These are phyloP conservation scores for Arabidopsis suecica DNA, from an alignment of 345 rosid species.

Conservation along the genomic window DNA sequence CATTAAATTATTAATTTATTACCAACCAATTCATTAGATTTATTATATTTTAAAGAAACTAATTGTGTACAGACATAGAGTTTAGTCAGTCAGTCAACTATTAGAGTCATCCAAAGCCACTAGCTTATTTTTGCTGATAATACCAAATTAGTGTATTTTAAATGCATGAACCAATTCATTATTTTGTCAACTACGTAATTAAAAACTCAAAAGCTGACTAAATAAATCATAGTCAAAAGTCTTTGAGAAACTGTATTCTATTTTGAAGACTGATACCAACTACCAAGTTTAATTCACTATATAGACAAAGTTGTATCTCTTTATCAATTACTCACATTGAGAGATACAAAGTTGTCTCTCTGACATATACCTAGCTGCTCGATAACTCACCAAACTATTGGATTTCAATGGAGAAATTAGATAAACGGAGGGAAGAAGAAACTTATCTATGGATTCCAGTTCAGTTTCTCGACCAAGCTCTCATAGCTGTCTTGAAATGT, in stretches of 20 bases:
- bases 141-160: background rate
- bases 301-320: background rate
- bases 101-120: conserved; percentile 1
- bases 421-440: conserved; percentile 23
- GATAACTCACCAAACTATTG: conserved; percentile 1
- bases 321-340: background rate
- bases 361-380: background rate
- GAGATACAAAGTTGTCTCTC: background rate
- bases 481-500: conserved; percentile 22
- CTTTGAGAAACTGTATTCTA: background rate
- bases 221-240: background rate
- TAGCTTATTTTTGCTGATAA: background rate
- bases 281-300: conserved; percentile 28
- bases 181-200: background rate
- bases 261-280: conserved; percentile 17
- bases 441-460: conserved; percentile 16
- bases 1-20: no score
- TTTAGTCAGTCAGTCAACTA: background rate
- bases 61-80: background rate
- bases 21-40: no score
- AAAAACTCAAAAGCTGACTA: background rate
- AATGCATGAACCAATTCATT: background rate
- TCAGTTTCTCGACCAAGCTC: conserved; percentile 23
- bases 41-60: no score
- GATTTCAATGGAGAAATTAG: conserved; percentile 29